Conservation (phyloP, 2,329 filamentous ascomycete species). For the Exophiala phaeomuriformis region DNA sequence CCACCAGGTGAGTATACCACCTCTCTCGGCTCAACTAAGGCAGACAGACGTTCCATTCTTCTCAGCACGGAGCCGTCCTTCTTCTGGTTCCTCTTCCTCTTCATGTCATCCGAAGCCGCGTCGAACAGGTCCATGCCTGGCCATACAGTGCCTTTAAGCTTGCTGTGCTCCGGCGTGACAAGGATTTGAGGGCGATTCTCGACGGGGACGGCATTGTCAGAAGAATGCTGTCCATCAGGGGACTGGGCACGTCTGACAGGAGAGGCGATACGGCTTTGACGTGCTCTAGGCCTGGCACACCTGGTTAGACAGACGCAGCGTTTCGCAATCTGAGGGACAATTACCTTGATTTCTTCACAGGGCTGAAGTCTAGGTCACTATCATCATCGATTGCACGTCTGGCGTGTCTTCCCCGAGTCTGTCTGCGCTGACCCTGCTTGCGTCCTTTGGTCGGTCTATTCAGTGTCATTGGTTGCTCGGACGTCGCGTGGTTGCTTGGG, state of each 20-base stretch:
- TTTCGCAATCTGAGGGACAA: neutral
- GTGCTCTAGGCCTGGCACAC: conserved; percentile 7
- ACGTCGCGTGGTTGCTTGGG: neutral
- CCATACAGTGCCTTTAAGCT: conserved; percentile 44
- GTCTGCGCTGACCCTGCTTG: conserved; percentile 9
- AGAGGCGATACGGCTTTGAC: conserved; percentile 4
- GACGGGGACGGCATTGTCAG: conserved; percentile 6
- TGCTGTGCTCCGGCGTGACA: conserved; percentile 30
- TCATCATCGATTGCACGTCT: conserved; percentile 10
- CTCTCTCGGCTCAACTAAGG: conserved; percentile 41
- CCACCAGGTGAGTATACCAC: conserved; percentile 42
- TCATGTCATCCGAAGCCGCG: conserved; percentile 44
- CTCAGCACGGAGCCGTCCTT: conserved; percentile 42
- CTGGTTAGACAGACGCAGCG: neutral
- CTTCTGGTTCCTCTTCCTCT: conserved; percentile 45
- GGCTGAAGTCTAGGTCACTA: conserved; percentile 23
- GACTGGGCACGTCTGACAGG: conserved; percentile 5
- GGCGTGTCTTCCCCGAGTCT: conserved; percentile 5
- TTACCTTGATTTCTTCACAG: conserved; percentile 17
- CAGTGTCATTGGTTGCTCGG: conserved; percentile 6
- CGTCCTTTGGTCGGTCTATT: conserved; percentile 4
- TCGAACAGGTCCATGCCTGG: conserved; percentile 49
- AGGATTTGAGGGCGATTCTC: conserved; percentile 8
- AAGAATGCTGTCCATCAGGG: conserved; percentile 1
- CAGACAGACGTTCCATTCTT: conserved; percentile 42